A percentile compares a stretch with the other conserved stretches of the same genome.
phyloP scores from a whole-genome alignment of 208 protist genomes.

The Spironucleus salmonicida region DNA sequence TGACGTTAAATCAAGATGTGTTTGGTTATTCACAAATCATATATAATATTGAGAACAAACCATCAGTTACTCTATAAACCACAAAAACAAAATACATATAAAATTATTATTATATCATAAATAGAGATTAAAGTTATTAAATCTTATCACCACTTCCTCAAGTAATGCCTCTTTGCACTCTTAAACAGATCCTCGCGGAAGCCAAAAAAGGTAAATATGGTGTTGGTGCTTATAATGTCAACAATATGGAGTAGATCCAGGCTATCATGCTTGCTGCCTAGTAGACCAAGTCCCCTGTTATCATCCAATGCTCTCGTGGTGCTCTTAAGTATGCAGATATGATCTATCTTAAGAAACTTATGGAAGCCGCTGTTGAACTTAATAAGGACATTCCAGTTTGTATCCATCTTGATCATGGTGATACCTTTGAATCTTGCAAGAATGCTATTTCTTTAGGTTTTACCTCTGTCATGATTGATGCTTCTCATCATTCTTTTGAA shows the following conservation, averaged over 20 bases:
- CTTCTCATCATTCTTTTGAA: conserved; percentile 43
- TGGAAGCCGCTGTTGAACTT: conserved; percentile 40
- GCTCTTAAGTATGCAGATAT: conserved; percentile 45
- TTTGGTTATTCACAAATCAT: no score
- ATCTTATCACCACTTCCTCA: conserved; percentile 57
- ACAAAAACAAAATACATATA: no score
- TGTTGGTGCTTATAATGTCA: conserved; percentile 47
- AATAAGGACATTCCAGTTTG: conserved; percentile 42
- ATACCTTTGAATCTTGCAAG: conserved; percentile 36
- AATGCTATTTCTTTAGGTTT: conserved; percentile 41
- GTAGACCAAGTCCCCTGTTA: conserved; percentile 45
- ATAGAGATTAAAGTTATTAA: no score
- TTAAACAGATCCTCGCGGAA: conserved; percentile 39
- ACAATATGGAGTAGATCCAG: conserved; percentile 49
- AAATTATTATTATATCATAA: no score
- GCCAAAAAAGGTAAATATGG: conserved; percentile 41
- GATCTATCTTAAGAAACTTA: conserved; percentile 45
- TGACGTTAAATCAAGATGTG: no score
- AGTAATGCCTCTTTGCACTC: conserved; percentile 39
- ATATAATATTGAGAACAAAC: no score
- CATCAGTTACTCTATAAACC: no score
- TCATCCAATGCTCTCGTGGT: conserved; percentile 47
- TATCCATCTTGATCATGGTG: conserved; percentile 48
- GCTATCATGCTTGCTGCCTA: conserved; percentile 42
- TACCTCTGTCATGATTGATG: conserved; percentile 53